phyloP scores from a whole-genome alignment of 1,284 basidiomycete genomes.

The Melampsora americana region DNA sequence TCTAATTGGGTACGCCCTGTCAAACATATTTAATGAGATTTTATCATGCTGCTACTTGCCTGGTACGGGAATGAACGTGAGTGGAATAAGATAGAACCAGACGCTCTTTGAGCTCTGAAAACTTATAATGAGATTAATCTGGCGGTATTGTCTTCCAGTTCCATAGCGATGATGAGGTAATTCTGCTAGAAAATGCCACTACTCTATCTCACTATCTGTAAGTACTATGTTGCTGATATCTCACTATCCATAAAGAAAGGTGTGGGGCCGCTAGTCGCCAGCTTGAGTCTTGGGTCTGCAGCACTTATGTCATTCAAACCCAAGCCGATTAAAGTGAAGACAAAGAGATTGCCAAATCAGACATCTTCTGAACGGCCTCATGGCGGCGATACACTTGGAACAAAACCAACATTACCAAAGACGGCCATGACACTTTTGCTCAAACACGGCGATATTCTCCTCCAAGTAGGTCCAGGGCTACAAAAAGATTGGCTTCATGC shows the following conservation, averaged over 20 bases:
- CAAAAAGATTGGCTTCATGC: slow-evolving; percentile 22
- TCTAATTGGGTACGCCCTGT: neutral
- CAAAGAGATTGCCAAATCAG: neutral
- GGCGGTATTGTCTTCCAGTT: slow-evolving; percentile 1
- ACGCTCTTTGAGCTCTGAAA: no score
- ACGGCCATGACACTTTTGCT: slow-evolving; percentile 12
- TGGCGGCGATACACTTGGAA: neutral
- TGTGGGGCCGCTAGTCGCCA: slow-evolving; percentile 16
- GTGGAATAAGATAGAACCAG: neutral
- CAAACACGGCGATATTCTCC: slow-evolving; percentile 35
- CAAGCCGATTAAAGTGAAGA: neutral
- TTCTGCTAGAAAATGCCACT: neutral
- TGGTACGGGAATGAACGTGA: slow-evolving; percentile 39
- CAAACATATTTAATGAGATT: slow-evolving; percentile 32
- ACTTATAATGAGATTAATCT: neutral
- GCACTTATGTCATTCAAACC: slow-evolving; percentile 33
- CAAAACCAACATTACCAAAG: neutral
- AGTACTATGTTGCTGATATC: neutral
- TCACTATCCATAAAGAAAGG: slow-evolving; percentile 10
- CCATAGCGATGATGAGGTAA: slow-evolving; percentile 43
- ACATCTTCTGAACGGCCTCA: neutral
- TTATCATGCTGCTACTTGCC: slow-evolving; percentile 37
- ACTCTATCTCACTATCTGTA: neutral
- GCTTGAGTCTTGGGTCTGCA: slow-evolving; percentile 37
- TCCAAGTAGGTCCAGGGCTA: slow-evolving; percentile 25